These are phyloP conservation scores for Clavispora carvajalis DNA, from an alignment of 805 yeast genomes.

Conservation along the genomic window DNA sequence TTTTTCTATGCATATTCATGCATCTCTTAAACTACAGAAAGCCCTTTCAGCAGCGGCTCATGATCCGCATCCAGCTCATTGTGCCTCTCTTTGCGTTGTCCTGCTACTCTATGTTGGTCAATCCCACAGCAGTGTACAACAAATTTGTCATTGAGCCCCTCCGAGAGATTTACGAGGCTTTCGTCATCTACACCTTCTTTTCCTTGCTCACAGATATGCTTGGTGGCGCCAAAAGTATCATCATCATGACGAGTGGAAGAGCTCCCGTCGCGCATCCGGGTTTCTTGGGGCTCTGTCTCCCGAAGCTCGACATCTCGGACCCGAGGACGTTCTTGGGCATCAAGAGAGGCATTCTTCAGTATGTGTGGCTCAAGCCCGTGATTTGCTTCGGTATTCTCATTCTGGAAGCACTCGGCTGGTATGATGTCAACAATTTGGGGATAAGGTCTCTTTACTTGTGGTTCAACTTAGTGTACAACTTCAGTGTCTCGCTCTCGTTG, in stretches of 20 bases:
- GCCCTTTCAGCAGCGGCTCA: conserved; percentile 81
- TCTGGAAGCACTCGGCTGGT: conserved; percentile 43
- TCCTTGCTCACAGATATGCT: conserved; percentile 73
- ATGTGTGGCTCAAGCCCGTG: conserved; percentile 90
- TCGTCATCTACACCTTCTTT: conserved; percentile 91
- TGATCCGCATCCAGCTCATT: conserved; percentile 74
- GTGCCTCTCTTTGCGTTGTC: conserved; percentile 77
- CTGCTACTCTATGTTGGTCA: conserved; percentile 54
- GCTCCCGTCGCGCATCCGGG: conserved; percentile 67
- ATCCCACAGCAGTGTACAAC: conserved; percentile 37
- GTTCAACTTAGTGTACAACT: conserved; percentile 66
- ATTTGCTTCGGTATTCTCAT: conserved; percentile 54
- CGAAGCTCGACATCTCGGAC: conserved; percentile 75
- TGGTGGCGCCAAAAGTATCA: conserved; percentile 89
- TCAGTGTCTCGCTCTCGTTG: conserved; percentile 74
- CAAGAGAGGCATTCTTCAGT: conserved; percentile 85
- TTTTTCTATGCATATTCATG: conserved; percentile 21
- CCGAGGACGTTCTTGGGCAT: conserved; percentile 72
- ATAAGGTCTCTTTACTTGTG: conserved; percentile 51
- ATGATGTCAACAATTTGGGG: conserved; percentile 48
- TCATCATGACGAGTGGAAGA: conserved; percentile 64
- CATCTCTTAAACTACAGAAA: conserved; percentile 67
- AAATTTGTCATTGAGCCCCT: conserved; percentile 59
- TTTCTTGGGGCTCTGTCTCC: conserved; percentile 43
- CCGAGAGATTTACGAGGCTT: conserved; percentile 90